A percentile compares a stretch with the other conserved stretches of the same genome.
These are phyloP conservation scores for Trifolium repens DNA, from an alignment of 306 rosid species.

Conservation along the genomic window DNA sequence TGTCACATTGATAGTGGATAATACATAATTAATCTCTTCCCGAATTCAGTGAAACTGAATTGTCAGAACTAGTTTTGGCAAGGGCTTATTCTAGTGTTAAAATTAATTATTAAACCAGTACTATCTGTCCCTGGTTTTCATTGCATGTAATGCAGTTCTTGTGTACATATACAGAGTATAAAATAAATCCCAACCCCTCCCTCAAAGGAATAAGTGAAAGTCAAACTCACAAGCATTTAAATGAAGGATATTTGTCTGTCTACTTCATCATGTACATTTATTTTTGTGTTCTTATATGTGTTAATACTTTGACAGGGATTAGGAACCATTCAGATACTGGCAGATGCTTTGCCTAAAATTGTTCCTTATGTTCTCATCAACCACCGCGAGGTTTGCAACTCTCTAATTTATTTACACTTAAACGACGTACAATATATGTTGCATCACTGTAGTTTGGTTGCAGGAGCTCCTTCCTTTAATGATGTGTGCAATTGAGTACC, in stretches of 20 bases:
- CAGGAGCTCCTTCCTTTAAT: conserved; percentile 97
- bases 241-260: not conserved
- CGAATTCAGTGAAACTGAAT: conserved; percentile 29
- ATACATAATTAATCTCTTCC: conserved; percentile 1
- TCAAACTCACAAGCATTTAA: not conserved
- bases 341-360: conserved; percentile 92
- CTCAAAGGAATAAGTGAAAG: conserved; percentile 1
- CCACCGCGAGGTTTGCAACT: conserved; percentile 86
- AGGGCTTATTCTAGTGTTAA: conserved; percentile 3
- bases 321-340: conserved; percentile 85
- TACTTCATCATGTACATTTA: not conserved
- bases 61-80: not conserved
- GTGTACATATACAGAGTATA: not conserved
- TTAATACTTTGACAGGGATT: conserved; percentile 64
- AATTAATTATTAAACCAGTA: not conserved
- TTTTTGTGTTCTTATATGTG: conserved; percentile 34
- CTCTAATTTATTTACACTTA: conserved; percentile 4
- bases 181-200: conserved; percentile 2
- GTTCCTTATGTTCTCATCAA: conserved; percentile 96
- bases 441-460: conserved; percentile 37
- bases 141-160: conserved; percentile 26
- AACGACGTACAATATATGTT: conserved; percentile 21
- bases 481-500: conserved; percentile 96
- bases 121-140: not conserved
- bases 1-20: not conserved